These are phyloP conservation scores for Plasmodium fragile DNA, from an alignment of 169 alveolate species.

Conservation along the genomic window DNA sequence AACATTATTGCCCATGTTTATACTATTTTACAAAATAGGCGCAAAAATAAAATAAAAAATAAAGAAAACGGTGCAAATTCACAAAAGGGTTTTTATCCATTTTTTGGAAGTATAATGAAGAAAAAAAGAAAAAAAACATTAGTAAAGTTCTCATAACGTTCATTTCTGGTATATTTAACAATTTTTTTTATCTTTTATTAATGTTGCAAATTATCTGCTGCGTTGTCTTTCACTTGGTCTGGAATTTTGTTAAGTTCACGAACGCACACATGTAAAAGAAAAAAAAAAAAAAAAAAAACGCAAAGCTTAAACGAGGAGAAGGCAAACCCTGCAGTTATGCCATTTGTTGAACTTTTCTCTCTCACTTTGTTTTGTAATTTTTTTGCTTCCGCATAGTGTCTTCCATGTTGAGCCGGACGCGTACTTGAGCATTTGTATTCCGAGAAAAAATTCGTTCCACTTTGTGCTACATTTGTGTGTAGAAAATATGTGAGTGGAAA, in stretches of 20 bases:
- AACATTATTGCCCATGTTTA: not conserved
- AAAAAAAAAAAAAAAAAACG: not conserved
- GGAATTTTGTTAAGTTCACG: not conserved
- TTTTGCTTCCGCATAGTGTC: not conserved
- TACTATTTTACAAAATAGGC: not conserved
- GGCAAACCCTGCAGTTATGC: not conserved
- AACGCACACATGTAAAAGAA: not conserved
- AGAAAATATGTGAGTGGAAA: not conserved
- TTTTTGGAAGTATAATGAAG: not conserved
- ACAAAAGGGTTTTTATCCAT: not conserved
- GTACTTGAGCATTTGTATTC: not conserved
- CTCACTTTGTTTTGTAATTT: not conserved
- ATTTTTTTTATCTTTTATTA: not conserved
- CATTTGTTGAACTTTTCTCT: not conserved
- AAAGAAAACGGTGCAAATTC: not conserved
- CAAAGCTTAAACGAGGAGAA: not conserved
- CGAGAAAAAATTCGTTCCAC: not conserved
- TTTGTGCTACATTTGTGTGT: not conserved
- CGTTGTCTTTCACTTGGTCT: not conserved
- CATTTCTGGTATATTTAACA: not conserved
- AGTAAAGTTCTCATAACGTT: not conserved
- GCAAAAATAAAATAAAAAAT: not conserved
- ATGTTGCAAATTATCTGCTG: not conserved
- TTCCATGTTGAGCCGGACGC: not conserved
- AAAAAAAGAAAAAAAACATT: not conserved